phyloP scores from a whole-genome alignment of 202 grass and related monocot genomes.

The Carex sylvatica region DNA sequence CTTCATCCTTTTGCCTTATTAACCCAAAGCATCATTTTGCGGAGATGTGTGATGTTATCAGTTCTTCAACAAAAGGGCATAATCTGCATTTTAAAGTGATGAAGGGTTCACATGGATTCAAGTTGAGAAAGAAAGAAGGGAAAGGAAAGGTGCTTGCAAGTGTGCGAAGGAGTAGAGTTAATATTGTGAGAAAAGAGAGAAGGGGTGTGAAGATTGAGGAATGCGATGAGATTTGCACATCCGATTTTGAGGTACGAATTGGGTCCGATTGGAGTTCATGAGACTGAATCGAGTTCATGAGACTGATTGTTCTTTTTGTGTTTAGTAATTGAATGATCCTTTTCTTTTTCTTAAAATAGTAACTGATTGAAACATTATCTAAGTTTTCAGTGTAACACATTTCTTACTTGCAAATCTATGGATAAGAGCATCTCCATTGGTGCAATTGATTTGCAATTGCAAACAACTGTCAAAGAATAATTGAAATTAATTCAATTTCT shows the following conservation, averaged over 20 bases:
- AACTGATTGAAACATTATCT: background rate
- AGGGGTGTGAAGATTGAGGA: slow-evolving; percentile 32
- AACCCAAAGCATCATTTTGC: slow-evolving; percentile 60
- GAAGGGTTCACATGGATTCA: slow-evolving; percentile 27
- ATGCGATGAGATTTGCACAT: slow-evolving; percentile 19
- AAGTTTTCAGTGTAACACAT: background rate
- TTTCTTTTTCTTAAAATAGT: background rate
- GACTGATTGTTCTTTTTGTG: background rate
- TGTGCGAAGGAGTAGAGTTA: slow-evolving; percentile 19
- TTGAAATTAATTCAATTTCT: too few relatives aligned
- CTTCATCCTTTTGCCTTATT: slow-evolving; percentile 50
- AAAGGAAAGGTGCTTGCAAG: slow-evolving; percentile 5
- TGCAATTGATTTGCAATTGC: too few relatives aligned
- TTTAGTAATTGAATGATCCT: background rate
- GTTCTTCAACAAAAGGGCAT: slow-evolving; percentile 13
- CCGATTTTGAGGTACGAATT: slow-evolving; percentile 24
- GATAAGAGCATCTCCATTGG: too few relatives aligned
- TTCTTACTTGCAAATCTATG: background rate
- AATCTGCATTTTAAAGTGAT: slow-evolving; percentile 15
- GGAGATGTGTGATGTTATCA: slow-evolving; percentile 32
- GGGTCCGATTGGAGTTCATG: slow-evolving; percentile 4
- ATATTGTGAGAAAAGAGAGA: slow-evolving; percentile 28
- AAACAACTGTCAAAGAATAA: too few relatives aligned
- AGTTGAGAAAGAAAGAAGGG: slow-evolving; percentile 30
- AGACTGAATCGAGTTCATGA: slow-evolving; percentile 11